These are phyloP conservation scores for Exophiala xenobiotica DNA, from an alignment of 2,329 filamentous ascomycete genomes.

Conservation along the genomic window DNA sequence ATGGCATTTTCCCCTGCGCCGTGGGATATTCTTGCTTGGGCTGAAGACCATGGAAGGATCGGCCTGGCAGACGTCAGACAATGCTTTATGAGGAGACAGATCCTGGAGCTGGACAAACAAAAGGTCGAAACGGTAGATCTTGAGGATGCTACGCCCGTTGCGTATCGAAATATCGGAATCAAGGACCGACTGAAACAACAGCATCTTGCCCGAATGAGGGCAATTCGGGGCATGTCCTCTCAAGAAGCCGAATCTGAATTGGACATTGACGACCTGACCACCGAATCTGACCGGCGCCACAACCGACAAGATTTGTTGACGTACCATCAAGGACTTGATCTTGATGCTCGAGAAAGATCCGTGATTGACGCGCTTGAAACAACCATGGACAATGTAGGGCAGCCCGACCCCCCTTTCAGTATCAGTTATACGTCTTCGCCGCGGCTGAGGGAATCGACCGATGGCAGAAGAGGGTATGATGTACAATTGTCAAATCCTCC, in stretches of 20 bases:
- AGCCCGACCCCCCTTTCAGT: conserved; percentile 21
- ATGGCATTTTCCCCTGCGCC: conserved; percentile 91
- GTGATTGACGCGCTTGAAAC: conserved; percentile 28
- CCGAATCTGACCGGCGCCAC: conserved; percentile 5
- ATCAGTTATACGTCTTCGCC: conserved; percentile 28
- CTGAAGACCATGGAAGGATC: conserved; percentile 69
- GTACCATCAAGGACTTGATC: conserved; percentile 25
- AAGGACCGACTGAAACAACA: conserved; percentile 30
- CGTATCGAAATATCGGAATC: conserved; percentile 23
- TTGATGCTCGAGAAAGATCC: conserved; percentile 28
- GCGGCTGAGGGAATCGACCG: conserved; percentile 11
- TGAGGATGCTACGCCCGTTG: conserved; percentile 30
- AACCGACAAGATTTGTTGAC: conserved; percentile 17
- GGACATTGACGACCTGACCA: conserved; percentile 9
- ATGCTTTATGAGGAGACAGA: conserved; percentile 46
- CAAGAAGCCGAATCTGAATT: conserved; percentile 11
- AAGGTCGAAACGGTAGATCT: conserved; percentile 24
- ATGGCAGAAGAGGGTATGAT: conserved; percentile 12
- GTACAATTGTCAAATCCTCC: conserved; percentile 15
- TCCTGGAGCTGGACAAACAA: conserved; percentile 35
- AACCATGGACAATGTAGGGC: conserved; percentile 24
- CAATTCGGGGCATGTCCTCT: conserved; percentile 17
- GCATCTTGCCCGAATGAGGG: conserved; percentile 24
- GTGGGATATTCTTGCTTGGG: conserved; percentile 89
- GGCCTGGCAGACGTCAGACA: conserved; percentile 50